Percentiles rank a stretch among this genome's conserved stretches.
Conservation (phyloP, 192 early-diverging fungal species). For the Podochytrium sp. region DNA sequence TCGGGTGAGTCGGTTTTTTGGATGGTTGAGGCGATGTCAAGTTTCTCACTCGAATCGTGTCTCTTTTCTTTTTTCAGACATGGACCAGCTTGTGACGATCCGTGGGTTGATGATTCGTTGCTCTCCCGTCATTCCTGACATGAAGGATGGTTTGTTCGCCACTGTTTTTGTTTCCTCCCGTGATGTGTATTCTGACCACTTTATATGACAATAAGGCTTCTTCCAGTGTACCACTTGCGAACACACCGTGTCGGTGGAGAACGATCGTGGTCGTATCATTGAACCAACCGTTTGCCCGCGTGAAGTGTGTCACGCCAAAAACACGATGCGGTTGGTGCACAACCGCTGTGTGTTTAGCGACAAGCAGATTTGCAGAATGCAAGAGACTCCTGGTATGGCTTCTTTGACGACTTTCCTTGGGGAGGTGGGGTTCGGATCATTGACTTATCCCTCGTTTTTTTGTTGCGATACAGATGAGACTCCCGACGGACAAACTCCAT, state of each 20-base stretch:
- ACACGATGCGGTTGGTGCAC: constrained; percentile 88
- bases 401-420: constrained; percentile 7
- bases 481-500: constrained; percentile 98
- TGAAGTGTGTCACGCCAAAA: constrained; percentile 75
- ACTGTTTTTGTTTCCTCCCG: background rate
- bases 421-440: background rate
- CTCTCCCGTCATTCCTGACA: constrained; percentile 92
- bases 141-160: constrained; percentile 68
- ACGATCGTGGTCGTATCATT: constrained; percentile 85
- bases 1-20: constrained; percentile 9
- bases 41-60: too few species aligned
- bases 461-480: constrained; percentile 66
- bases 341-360: constrained; percentile 93
- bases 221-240: constrained; percentile 94
- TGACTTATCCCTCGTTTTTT: background rate
- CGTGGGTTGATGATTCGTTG: constrained; percentile 92
- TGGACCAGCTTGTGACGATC: constrained; percentile 94
- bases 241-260: constrained; percentile 72
- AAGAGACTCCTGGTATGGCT: constrained; percentile 88
- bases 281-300: constrained; percentile 86
- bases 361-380: constrained; percentile 91
- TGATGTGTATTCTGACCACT: background rate
- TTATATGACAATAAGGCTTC: constrained; percentile 62
- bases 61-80: constrained; percentile 59
- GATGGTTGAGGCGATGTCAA: too few species aligned